Evolutionary conservation across 2,329 filamentous ascomycete species (phyloP).

Genomic region (Exophiala phaeomuriformis): DNA sequence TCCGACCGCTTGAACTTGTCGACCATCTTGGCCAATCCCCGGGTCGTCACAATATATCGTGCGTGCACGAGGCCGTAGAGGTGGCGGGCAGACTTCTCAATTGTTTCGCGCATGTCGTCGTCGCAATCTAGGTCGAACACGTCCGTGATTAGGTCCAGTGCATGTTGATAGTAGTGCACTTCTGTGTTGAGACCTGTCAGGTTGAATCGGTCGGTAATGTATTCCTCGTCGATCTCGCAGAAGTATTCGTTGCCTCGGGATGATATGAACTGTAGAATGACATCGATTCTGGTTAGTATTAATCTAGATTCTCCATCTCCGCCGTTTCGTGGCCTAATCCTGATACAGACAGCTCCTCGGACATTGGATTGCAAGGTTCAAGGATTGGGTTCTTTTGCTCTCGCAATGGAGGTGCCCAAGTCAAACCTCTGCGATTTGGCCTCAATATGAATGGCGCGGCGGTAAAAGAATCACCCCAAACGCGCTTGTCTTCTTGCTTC

Average conservation of each 20-base stretch:
- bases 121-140: conserved; percentile 98
- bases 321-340: too few relatives aligned
- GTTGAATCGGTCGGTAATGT: conserved; percentile 96
- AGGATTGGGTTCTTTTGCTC: too few relatives aligned
- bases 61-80: conserved; percentile 95
- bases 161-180: conserved; percentile 98
- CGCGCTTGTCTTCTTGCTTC: too few relatives aligned
- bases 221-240: conserved; percentile 98
- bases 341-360: too few relatives aligned
- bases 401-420: too few relatives aligned
- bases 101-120: conserved; percentile 95
- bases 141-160: conserved; percentile 91
- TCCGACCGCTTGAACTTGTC: conserved; percentile 98
- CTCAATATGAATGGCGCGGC: too few relatives aligned
- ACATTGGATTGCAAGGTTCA: too few relatives aligned
- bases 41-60: conserved; percentile 90
- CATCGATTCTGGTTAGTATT: conserved; percentile 10
- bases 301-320: too few relatives aligned
- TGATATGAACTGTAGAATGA: conserved; percentile 74
- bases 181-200: conserved; percentile 94
- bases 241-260: conserved; percentile 98
- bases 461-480: too few relatives aligned
- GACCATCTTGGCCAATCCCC: conserved; percentile 94
- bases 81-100: conserved; percentile 93
- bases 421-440: too few relatives aligned